phyloP scores from a whole-genome alignment of 331 rosid species.

The Dryas integrifolia region DNA sequence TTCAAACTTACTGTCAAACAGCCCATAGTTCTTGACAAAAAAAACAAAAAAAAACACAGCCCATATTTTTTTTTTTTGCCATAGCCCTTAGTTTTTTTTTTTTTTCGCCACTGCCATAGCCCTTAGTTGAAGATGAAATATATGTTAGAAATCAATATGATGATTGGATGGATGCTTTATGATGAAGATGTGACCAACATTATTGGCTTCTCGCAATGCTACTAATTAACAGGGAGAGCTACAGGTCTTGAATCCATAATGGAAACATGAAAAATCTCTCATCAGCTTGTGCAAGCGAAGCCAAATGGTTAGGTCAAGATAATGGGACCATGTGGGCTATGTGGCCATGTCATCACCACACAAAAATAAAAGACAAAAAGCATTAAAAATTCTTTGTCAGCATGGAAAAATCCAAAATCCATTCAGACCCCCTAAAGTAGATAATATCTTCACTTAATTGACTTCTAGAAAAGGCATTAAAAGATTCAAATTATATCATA shows the following conservation, averaged over 20 bases:
- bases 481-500: too few relatives aligned
- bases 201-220: not conserved
- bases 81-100: too few relatives aligned
- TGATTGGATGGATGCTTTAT: not conserved
- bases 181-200: not conserved
- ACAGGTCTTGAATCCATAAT: not conserved
- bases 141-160: not conserved
- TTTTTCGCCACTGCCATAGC: too few relatives aligned
- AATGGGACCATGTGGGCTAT: not conserved
- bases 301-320: not conserved
- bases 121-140: too few relatives aligned
- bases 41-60: too few relatives aligned
- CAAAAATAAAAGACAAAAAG: slow-evolving; percentile 13
- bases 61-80: too few relatives aligned
- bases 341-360: not conserved
- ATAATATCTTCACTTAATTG: not conserved
- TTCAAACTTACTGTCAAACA: too few relatives aligned
- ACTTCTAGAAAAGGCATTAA: not conserved
- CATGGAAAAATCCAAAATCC: slow-evolving; percentile 17
- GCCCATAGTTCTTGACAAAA: too few relatives aligned
- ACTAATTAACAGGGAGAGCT: not conserved
- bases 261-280: not conserved
- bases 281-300: not conserved
- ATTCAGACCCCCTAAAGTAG: not conserved
- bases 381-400: slow-evolving; percentile 1